phyloP scores from a whole-genome alignment of 331 rosid species.

The Phaseolus coccineus region DNA sequence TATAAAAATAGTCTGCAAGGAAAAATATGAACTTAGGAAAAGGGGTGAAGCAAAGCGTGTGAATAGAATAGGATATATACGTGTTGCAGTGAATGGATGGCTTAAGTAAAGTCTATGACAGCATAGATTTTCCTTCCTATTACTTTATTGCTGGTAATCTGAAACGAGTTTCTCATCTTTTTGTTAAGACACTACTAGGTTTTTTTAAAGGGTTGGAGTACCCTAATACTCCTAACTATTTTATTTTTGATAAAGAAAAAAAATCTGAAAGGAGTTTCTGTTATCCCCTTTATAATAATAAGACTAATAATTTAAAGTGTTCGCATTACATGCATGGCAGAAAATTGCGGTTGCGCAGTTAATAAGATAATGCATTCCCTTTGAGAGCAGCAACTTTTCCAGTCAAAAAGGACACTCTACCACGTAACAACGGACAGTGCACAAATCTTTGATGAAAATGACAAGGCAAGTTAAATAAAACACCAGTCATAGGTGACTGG shows the following conservation, averaged over 20 bases:
- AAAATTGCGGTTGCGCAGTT: background rate
- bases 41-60: background rate
- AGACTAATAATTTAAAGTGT: constrained; percentile 10
- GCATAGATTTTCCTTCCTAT: background rate
- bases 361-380: background rate
- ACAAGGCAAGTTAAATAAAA: constrained; percentile 13
- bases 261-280: background rate
- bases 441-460: constrained; percentile 32
- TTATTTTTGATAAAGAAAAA: too few relatives aligned
- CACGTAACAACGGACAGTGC: background rate
- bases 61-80: background rate
- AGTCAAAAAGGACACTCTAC: constrained; percentile 38
- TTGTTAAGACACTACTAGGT: too few relatives aligned
- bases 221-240: too few relatives aligned
- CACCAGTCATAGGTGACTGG: background rate
- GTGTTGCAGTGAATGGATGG: background rate
- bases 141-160: background rate
- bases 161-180: background rate
- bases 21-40: too few relatives aligned
- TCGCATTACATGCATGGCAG: background rate
- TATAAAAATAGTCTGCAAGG: background rate
- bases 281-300: background rate
- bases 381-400: constrained; percentile 18
- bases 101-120: background rate
- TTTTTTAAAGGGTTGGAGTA: too few relatives aligned